These are phyloP conservation scores for Lathyrus sativus DNA, from an alignment of 306 rosid species.

Conservation along the genomic window DNA sequence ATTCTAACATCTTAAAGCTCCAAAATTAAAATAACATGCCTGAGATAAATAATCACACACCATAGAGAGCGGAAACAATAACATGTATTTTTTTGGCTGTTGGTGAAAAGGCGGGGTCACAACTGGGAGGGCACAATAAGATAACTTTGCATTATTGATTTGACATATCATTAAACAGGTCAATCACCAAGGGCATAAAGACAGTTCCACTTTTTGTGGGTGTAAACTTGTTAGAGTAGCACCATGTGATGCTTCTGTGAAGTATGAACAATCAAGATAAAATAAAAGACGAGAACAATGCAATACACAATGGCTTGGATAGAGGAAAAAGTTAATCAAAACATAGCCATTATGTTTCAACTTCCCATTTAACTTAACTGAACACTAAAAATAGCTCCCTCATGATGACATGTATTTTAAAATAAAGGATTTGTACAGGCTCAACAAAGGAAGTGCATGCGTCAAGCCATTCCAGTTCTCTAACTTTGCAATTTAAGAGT, in stretches of 20 bases:
- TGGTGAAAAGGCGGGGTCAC: too few relatives aligned
- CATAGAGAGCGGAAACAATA: background rate
- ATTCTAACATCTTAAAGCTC: background rate
- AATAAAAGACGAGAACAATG: slow-evolving; percentile 20
- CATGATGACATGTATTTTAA: background rate
- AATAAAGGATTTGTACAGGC: slow-evolving; percentile 6
- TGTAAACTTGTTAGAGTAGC: slow-evolving; percentile 25
- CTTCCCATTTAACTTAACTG: slow-evolving; percentile 8
- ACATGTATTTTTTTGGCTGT: background rate
- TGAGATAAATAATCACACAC: background rate
- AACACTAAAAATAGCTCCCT: slow-evolving; percentile 8
- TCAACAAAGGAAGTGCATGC: slow-evolving; percentile 14
- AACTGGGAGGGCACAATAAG: too few relatives aligned
- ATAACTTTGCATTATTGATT: background rate
- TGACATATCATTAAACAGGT: background rate
- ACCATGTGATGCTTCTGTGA: slow-evolving; percentile 16
- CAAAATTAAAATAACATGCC: slow-evolving; percentile 10
- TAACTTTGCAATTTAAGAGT: background rate
- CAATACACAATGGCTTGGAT: background rate
- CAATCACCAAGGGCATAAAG: slow-evolving; percentile 24
- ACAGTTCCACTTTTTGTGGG: background rate
- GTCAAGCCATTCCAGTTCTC: background rate
- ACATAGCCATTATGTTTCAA: slow-evolving; percentile 26
- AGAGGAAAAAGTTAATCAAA: slow-evolving; percentile 15
- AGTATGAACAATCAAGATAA: slow-evolving; percentile 14